These are phyloP conservation scores for Monosporascus sp. DNA, from an alignment of 2,329 filamentous ascomycete genomes.

Conservation along the genomic window DNA sequence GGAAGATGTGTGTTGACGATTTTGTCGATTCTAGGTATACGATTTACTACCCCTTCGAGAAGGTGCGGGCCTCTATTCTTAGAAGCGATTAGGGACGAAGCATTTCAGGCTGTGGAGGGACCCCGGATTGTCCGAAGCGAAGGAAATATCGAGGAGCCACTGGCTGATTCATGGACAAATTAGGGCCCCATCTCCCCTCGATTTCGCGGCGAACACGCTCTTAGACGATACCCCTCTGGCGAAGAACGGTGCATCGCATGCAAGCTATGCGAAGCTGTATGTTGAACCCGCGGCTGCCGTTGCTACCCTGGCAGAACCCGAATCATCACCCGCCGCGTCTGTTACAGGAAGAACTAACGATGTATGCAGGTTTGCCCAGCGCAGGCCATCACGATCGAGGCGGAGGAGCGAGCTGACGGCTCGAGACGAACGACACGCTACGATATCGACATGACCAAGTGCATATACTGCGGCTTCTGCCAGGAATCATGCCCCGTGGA, in stretches of 20 bases:
- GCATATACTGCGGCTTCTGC: slow-evolving; percentile 99
- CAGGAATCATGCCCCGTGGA: slow-evolving; percentile 98
- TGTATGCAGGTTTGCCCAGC: slow-evolving; percentile 76
- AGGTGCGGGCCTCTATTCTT: slow-evolving; percentile 37
- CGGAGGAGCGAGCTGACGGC: slow-evolving; percentile 94
- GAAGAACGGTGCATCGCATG: slow-evolving; percentile 99
- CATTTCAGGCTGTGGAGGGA: slow-evolving; percentile 12
- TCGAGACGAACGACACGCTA: slow-evolving; percentile 93
- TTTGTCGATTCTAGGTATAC: slow-evolving; percentile 63
- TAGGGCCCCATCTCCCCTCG: slow-evolving; percentile 91
- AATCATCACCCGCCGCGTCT: neutral
- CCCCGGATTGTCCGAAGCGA: neutral
- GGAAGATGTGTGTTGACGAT: slow-evolving; percentile 4
- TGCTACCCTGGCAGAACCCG: no score
- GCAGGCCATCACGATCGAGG: slow-evolving; percentile 97
- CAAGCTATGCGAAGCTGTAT: slow-evolving; percentile 93
- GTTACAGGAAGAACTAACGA: slow-evolving; percentile 3
- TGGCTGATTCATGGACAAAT: slow-evolving; percentile 13
- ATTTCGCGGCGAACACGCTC: slow-evolving; percentile 96
- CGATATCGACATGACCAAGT: slow-evolving; percentile 99
- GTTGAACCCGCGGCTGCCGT: slow-evolving; percentile 5
- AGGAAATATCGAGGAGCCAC: neutral
- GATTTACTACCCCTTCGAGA: slow-evolving; percentile 98
- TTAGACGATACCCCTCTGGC: slow-evolving; percentile 91
- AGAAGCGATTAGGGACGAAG: neutral